phyloP scores from a whole-genome alignment of 345 rosid genomes.

The Hypericum perforatum region DNA sequence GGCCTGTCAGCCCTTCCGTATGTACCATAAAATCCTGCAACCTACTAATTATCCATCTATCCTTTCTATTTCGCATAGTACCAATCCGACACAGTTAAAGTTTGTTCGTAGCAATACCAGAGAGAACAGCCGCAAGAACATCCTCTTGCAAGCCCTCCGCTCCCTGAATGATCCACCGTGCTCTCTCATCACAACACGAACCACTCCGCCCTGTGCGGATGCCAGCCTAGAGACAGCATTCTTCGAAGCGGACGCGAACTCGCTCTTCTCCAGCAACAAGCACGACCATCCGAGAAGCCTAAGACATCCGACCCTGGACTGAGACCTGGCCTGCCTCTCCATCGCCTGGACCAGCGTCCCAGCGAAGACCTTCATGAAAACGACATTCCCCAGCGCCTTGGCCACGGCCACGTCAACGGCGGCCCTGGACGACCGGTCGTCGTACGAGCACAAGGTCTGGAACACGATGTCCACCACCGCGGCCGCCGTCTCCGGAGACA shows the following conservation, averaged over 20 bases:
- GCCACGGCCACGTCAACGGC: constrained; percentile 71
- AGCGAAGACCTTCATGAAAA: constrained; percentile 80
- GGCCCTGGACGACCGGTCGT: constrained; percentile 66
- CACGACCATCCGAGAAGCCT: constrained; percentile 85
- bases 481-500: constrained; percentile 46
- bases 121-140: constrained; percentile 60
- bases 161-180: constrained; percentile 54
- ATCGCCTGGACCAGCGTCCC: constrained; percentile 71
- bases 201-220: constrained; percentile 59
- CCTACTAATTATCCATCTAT: too few species aligned
- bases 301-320: constrained; percentile 49
- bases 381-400: constrained; percentile 38
- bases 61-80: too few species aligned
- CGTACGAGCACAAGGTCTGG: constrained; percentile 55
- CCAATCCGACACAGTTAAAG: too few species aligned
- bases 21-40: too few species aligned
- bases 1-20: too few species aligned
- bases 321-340: constrained; percentile 65
- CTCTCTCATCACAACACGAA: constrained; percentile 36
- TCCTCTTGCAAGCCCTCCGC: constrained; percentile 60
- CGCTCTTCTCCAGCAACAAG: constrained; percentile 58
- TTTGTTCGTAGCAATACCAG: constrained; percentile 38
- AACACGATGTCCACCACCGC: constrained; percentile 65
- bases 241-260: constrained; percentile 63
- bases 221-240: constrained; percentile 70